Percentiles rank a stretch among this genome's conserved stretches.
Evolutionary conservation across 192 early-diverging fungal genomes (phyloP).

Genomic region (Coemansia sp.): DNA sequence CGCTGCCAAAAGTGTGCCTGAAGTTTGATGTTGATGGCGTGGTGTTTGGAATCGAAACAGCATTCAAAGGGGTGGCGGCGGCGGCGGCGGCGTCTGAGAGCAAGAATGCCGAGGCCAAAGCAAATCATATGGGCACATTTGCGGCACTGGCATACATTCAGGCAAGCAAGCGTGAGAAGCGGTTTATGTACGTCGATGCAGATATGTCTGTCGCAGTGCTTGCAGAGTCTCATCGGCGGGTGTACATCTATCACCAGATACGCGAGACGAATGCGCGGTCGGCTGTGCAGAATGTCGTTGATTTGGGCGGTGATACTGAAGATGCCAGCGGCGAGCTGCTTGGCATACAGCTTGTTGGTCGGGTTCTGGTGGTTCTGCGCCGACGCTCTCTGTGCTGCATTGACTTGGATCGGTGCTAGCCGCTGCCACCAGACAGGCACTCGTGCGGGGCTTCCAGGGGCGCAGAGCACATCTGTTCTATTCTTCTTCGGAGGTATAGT

Average conservation of each 20-base stretch:
- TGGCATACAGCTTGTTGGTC: slow-evolving; percentile 31
- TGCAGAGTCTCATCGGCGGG: slow-evolving; percentile 42
- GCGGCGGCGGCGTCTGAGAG: background rate
- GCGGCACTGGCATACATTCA: slow-evolving; percentile 73
- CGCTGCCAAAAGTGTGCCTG: slow-evolving; percentile 60
- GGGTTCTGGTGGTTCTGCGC: slow-evolving; percentile 29
- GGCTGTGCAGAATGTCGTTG: slow-evolving; percentile 45
- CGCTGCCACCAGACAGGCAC: background rate
- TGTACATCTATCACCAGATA: slow-evolving; percentile 48
- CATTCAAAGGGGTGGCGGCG: slow-evolving; percentile 10
- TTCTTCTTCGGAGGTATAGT: background rate
- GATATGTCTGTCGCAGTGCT: slow-evolving; percentile 41
- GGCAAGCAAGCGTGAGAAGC: slow-evolving; percentile 72
- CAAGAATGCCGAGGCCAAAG: background rate
- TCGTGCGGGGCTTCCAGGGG: background rate
- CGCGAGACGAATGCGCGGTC: background rate
- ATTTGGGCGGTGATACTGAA: slow-evolving; percentile 21
- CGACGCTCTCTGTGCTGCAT: slow-evolving; percentile 21
- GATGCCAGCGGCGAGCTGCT: slow-evolving; percentile 28
- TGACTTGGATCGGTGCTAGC: slow-evolving; percentile 25
- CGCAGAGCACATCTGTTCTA: background rate
- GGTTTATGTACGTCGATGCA: slow-evolving; percentile 62
- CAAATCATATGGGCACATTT: slow-evolving; percentile 61
- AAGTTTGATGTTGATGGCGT: slow-evolving; percentile 72
- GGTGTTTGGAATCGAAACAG: slow-evolving; percentile 55